phyloP scores from a whole-genome alignment of 371 early-diverging fungal genomes.

The Syncephalastrum contaminatum region DNA sequence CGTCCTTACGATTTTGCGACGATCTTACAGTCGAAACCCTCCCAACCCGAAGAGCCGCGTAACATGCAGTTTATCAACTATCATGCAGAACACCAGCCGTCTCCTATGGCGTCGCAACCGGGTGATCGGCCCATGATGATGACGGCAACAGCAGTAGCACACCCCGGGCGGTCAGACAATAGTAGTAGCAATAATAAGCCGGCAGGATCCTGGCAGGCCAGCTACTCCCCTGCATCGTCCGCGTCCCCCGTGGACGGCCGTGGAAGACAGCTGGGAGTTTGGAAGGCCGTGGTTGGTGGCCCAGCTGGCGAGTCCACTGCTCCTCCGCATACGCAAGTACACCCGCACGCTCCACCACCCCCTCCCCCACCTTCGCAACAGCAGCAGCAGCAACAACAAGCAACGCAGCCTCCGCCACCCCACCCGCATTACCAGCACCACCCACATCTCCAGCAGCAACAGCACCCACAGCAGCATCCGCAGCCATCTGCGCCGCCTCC shows the following conservation, averaged over 20 bases:
- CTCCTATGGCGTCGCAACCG: too few species aligned
- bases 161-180: neutral
- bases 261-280: conserved; percentile 10
- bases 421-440: conserved; percentile 12
- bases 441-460: conserved; percentile 18
- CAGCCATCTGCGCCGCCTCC: neutral
- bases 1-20: conserved; percentile 21
- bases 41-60: neutral
- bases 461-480: conserved; percentile 3
- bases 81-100: conserved; percentile 6
- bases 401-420: conserved; percentile 14
- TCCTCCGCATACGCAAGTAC: neutral
- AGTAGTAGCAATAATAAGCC: too few species aligned
- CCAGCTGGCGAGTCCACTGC: neutral
- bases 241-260: conserved; percentile 5
- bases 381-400: conserved; percentile 14
- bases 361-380: neutral
- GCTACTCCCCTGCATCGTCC: neutral
- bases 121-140: neutral
- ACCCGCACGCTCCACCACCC: neutral
- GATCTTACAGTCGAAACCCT: conserved; percentile 13
- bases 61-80: conserved; percentile 15
- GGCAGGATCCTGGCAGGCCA: too few species aligned
- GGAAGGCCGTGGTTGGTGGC: conserved; percentile 5
- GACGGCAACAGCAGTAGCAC: neutral